A percentile compares a stretch with the other conserved stretches of the same genome.
phyloP scores from a whole-genome alignment of 164 flowering plant genomes.

The Santalum album region DNA sequence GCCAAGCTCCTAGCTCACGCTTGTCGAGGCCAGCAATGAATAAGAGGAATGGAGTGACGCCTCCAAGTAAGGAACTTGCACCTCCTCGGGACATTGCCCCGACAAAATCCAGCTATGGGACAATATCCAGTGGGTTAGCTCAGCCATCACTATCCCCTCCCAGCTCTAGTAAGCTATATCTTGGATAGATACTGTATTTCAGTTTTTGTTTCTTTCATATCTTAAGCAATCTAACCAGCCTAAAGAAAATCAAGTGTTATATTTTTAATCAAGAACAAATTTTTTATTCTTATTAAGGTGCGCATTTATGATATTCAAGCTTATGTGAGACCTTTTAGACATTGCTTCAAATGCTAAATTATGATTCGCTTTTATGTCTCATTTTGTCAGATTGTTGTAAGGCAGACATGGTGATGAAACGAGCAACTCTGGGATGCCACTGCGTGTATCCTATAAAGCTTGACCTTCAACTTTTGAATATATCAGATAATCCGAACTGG shows the following conservation, averaged over 20 bases:
- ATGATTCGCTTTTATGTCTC: too few species aligned
- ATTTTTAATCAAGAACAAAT: not conserved
- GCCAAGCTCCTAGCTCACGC: slow-evolving; percentile 18
- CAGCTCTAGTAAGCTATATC: slow-evolving; percentile 38
- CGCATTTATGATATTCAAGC: not conserved
- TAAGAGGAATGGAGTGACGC: slow-evolving; percentile 27
- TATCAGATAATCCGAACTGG: slow-evolving; percentile 70
- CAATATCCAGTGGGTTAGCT: slow-evolving; percentile 45
- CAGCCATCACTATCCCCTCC: slow-evolving; percentile 73
- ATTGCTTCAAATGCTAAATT: slow-evolving; percentile 1
- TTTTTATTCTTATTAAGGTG: not conserved
- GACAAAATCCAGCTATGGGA: slow-evolving; percentile 24
- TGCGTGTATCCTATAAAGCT: slow-evolving; percentile 92
- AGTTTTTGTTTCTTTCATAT: too few species aligned
- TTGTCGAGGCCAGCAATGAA: slow-evolving; percentile 38
- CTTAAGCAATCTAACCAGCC: too few species aligned
- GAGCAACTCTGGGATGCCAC: slow-evolving; percentile 59
- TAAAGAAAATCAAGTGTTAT: not conserved
- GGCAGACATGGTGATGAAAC: slow-evolving; percentile 62
- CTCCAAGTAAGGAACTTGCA: slow-evolving; percentile 25
- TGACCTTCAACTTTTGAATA: slow-evolving; percentile 75
- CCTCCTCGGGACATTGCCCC: slow-evolving; percentile 45
- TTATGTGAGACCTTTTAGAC: not conserved
- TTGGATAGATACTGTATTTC: too few species aligned
- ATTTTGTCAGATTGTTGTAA: slow-evolving; percentile 68